These are phyloP conservation scores for Claviceps sp. DNA, from an alignment of 2,329 filamentous ascomycete species.

Conservation along the genomic window DNA sequence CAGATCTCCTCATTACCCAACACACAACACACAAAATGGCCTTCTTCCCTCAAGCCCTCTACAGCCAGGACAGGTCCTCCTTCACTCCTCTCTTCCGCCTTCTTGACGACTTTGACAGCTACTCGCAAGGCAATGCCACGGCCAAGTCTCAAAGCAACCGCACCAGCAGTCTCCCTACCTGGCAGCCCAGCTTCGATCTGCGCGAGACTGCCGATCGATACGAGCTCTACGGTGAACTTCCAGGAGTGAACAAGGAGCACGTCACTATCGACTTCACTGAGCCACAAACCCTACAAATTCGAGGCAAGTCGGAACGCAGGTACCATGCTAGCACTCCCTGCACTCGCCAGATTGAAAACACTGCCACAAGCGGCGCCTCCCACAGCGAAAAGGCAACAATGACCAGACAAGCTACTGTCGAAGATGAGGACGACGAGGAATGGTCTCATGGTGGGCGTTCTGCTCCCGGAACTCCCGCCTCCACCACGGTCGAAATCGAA, in stretches of 20 bases:
- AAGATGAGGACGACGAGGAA: constrained; percentile 38
- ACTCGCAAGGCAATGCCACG: constrained; percentile 25
- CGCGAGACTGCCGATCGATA: constrained; percentile 55
- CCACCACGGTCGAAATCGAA: constrained; percentile 11
- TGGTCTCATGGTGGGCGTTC: constrained; percentile 10
- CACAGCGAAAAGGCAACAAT: constrained; percentile 25
- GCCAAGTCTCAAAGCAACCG: constrained; percentile 14
- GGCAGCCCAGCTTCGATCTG: constrained; percentile 68
- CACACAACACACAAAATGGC: constrained; percentile 43
- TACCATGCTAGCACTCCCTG: constrained; percentile 40
- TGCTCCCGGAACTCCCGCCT: constrained; percentile 1
- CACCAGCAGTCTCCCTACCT: constrained; percentile 32
- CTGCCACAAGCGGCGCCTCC: constrained; percentile 24
- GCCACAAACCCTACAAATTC: constrained; percentile 56
- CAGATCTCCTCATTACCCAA: constrained; percentile 13
- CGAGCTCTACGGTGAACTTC: constrained; percentile 69
- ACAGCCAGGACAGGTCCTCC: constrained; percentile 35
- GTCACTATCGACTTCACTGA: constrained; percentile 70
- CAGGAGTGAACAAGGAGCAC: constrained; percentile 61
- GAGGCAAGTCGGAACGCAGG: constrained; percentile 53
- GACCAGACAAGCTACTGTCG: constrained; percentile 48
- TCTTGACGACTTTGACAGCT: constrained; percentile 49
- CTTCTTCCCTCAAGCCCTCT: constrained; percentile 42
- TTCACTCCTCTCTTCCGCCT: constrained; percentile 51
- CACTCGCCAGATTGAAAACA: constrained; percentile 34